phyloP scores from a whole-genome alignment of 176 grass and related monocot species.

The Poa pratensis region DNA sequence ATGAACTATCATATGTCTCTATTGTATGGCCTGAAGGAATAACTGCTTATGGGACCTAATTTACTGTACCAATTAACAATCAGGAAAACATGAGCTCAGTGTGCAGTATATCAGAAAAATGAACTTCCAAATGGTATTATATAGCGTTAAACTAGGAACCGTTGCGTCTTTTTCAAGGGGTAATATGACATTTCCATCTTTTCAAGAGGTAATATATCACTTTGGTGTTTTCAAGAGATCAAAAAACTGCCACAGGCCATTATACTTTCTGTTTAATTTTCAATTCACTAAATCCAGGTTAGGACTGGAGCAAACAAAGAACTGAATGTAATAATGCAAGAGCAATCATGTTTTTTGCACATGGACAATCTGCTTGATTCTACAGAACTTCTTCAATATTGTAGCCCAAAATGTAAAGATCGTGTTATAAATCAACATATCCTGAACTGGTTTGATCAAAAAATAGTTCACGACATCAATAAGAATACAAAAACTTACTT shows the following conservation, averaged over 20 bases:
- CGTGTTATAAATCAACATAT: slow-evolving; percentile 19
- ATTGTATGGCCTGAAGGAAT: slow-evolving; percentile 11
- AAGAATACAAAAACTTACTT: slow-evolving; percentile 66
- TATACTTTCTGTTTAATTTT: not conserved
- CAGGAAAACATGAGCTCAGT: not conserved
- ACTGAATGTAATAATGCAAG: slow-evolving; percentile 5
- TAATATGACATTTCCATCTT: slow-evolving; percentile 3
- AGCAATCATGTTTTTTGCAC: slow-evolving; percentile 5
- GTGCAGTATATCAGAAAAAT: not conserved
- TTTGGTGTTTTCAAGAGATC: slow-evolving; percentile 18
- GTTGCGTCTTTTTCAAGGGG: not conserved
- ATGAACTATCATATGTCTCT: slow-evolving; percentile 20
- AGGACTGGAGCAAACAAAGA: slow-evolving; percentile 37
- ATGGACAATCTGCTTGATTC: slow-evolving; percentile 4
- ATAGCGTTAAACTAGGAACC: not conserved
- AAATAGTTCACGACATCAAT: slow-evolving; percentile 2
- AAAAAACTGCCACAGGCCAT: not conserved
- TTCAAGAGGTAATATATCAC: not conserved
- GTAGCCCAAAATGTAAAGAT: slow-evolving; percentile 14
- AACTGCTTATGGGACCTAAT: not conserved
- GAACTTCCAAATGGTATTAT: slow-evolving; percentile 9
- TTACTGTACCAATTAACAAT: slow-evolving; percentile 26
- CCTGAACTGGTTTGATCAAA: slow-evolving; percentile 15
- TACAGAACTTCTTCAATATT: slow-evolving; percentile 18
- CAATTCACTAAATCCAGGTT: slow-evolving; percentile 28